Conservation (phyloP, 2,329 filamentous ascomycete species). For the Didymella glomerata region DNA sequence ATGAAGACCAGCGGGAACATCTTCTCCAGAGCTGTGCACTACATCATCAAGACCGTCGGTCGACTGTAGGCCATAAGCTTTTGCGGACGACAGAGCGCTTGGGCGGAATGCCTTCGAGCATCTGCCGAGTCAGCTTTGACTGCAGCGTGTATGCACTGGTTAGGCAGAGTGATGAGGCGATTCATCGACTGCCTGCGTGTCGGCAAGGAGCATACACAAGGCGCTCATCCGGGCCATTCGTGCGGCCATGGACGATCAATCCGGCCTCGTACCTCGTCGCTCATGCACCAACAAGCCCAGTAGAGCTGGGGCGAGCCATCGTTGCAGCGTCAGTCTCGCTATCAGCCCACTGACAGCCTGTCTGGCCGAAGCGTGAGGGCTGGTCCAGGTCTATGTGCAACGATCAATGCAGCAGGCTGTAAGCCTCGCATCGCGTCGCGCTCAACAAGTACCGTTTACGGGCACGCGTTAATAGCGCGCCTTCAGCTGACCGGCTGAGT, state of each 20-base stretch:
- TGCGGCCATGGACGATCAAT: not conserved
- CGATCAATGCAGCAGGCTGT: not conserved
- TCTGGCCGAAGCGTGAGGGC: not conserved
- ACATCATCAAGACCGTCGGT: not conserved
- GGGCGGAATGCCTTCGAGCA: not conserved
- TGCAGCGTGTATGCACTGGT: not conserved
- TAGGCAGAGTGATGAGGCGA: not conserved
- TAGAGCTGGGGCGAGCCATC: not conserved
- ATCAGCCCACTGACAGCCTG: not conserved
- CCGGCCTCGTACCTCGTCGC: not conserved
- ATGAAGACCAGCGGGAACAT: constrained; percentile 19
- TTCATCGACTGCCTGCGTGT: not conserved
- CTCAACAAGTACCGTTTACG: not conserved
- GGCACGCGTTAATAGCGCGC: not conserved
- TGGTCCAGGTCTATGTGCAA: not conserved
- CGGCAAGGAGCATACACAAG: not conserved
- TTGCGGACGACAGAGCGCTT: too few species aligned
- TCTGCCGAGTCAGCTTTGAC: not conserved
- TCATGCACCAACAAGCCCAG: not conserved
- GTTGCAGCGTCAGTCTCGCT: not conserved
- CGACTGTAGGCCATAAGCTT: not conserved
- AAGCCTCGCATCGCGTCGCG: not conserved
- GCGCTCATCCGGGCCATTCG: not conserved
- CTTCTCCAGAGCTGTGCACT: constrained; percentile 8
- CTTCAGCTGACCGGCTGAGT: not conserved